Evolutionary conservation across 2,329 filamentous ascomycete species (phyloP).

Genomic region (Xylariales sp.): DNA sequence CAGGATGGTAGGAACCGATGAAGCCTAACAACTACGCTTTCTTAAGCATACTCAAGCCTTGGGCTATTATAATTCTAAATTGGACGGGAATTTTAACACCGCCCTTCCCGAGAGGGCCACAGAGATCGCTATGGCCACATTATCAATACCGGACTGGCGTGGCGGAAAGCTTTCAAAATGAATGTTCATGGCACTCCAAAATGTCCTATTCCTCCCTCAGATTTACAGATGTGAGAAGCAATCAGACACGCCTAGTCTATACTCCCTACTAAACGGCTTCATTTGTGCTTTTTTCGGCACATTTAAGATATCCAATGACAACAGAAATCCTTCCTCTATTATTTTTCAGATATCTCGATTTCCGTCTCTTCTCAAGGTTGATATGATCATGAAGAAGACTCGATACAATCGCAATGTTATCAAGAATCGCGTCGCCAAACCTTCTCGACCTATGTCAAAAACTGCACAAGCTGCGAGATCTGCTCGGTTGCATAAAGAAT

Average conservation of each 20-base stretch:
- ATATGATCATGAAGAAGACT: background rate
- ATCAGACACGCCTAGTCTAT: background rate
- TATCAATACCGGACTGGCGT: conserved; percentile 4
- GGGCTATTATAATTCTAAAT: background rate
- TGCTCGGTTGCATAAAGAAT: background rate
- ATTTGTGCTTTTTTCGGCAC: background rate
- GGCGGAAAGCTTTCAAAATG: conserved; percentile 1
- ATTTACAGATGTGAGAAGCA: background rate
- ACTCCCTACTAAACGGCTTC: background rate
- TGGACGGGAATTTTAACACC: background rate
- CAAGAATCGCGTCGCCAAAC: background rate
- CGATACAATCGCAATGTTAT: background rate
- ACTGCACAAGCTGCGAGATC: background rate
- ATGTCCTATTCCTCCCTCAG: background rate
- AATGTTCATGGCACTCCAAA: background rate
- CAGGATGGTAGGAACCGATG: background rate
- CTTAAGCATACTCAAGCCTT: background rate
- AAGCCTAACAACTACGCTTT: background rate
- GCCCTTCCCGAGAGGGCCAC: background rate
- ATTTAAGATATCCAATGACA: background rate
- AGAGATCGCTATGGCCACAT: background rate
- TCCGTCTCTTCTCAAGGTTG: background rate
- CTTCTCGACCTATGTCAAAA: background rate
- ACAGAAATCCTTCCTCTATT: background rate
- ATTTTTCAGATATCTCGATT: background rate